Evolutionary conservation across 208 protist species (phyloP).

Genomic region (Acanthamoeba quina): DNA sequence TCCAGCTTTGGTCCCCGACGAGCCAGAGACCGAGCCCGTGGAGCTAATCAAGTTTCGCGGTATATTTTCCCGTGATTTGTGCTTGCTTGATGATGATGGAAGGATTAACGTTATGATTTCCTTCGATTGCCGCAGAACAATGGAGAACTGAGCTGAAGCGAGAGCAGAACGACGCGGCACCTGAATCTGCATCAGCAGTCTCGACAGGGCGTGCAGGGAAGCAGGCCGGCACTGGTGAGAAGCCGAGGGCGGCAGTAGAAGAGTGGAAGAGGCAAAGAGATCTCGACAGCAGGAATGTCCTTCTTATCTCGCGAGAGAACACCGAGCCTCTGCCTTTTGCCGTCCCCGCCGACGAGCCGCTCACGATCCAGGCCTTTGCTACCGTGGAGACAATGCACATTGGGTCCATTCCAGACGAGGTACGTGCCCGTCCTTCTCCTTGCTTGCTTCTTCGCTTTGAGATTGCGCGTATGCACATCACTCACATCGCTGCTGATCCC

Average conservation of each 20-base stretch:
- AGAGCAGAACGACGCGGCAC: neutral
- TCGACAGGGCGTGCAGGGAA: neutral
- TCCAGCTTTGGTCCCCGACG: neutral
- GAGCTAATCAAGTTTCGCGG: neutral
- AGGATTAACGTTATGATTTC: neutral
- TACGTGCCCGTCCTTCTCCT: no score
- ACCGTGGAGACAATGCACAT: neutral
- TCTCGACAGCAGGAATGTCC: neutral
- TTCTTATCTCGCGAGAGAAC: conserved; percentile 1
- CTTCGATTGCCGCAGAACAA: neutral
- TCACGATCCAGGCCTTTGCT: neutral
- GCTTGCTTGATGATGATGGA: neutral
- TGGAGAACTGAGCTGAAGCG: conserved; percentile 8
- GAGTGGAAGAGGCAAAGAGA: conserved; percentile 26
- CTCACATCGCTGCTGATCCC: no score
- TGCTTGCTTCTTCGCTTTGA: neutral
- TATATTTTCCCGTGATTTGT: neutral
- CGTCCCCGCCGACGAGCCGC: neutral
- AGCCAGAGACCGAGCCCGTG: neutral
- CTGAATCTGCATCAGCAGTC: neutral
- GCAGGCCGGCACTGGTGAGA: neutral
- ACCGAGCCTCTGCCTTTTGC: neutral
- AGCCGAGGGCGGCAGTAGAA: neutral
- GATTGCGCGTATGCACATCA: no score
- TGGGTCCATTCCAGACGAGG: neutral